Base-by-base conservation (phyloP, 805 yeast species). In the Candida argentea region DNA sequence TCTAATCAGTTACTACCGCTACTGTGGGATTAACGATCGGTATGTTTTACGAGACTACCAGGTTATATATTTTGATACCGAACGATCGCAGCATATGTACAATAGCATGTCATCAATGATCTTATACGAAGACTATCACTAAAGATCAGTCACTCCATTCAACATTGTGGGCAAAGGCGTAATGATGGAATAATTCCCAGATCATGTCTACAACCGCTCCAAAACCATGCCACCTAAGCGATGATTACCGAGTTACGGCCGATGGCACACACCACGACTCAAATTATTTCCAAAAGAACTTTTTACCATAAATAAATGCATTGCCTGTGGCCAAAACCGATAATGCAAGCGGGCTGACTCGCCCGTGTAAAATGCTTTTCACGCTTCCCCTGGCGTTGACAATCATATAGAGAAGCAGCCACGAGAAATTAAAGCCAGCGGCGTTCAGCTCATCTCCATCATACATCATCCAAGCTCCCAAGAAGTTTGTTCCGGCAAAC, bases 381-480 rank as follows among this genome's bases (percentile, higher is more conserved):
- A 78, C 26, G 8, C 81, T 61, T 5, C 73, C 66, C 22, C 64
- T 65, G 1, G 85, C 84, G 44, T 83, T 82, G 10, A 78, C 83
- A 8, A 86, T 47, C 33, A 78, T 46, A 43, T 83, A 87, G 33
- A 86, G 52, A 5, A 80, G 50, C 5, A 83, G 72, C 95, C 95
- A 87, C 2, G 91, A 93, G 42, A 72, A 62, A 5, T 69, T 59
- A 44, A 86, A 79, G 1, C 94, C 95, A 1, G 89, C 66, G 3
- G 94, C 95, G 52, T 81, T 76, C 25, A 68, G 66, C 13, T 73
- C 53, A 43, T 85, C 95, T 10, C 82, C 77, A 46, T 86, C 95
- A 37, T 64, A 63, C 22, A 79, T 68, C 61, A 86, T 78, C 60
- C 72, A 79, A 3, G 82, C 75, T 15, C 89, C 89, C 12, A 78